Evolutionary conservation across 108 stramenopile genomes (phyloP).

Genomic region (Conticribra weissflogii): DNA sequence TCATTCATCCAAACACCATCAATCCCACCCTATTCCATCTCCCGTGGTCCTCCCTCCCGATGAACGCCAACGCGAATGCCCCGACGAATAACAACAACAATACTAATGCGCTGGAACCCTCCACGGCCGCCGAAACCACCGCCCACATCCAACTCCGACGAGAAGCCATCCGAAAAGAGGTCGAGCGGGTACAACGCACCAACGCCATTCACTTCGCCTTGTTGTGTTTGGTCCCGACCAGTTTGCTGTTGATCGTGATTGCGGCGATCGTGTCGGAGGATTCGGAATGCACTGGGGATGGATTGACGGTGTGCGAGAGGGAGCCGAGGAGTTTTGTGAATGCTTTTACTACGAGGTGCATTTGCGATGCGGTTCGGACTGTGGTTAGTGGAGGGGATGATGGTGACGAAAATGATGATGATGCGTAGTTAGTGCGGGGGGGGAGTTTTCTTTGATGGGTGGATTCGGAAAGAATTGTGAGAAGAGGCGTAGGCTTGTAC

Average conservation of each 20-base stretch:
- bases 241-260: constrained; percentile 75
- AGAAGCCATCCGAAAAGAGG: constrained; percentile 31
- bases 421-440: too few relatives aligned
- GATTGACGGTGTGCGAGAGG: constrained; percentile 56
- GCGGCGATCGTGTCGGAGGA: constrained; percentile 73
- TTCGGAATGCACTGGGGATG: constrained; percentile 53
- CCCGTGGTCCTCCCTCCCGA: too few relatives aligned
- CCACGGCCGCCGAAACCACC: background rate
- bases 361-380: constrained; percentile 76
- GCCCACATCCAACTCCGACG: constrained; percentile 16
- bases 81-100: background rate
- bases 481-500: too few relatives aligned
- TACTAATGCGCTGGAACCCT: background rate
- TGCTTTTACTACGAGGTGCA: constrained; percentile 86
- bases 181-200: constrained; percentile 75
- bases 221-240: constrained; percentile 80
- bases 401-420: background rate
- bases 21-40: too few relatives aligned
- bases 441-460: too few relatives aligned
- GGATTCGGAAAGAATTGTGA: too few relatives aligned
- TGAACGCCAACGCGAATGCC: background rate
- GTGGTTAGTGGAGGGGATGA: constrained; percentile 10
- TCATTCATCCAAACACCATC: constrained; percentile 8
- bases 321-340: constrained; percentile 82
- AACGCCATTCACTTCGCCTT: constrained; percentile 81